Conservation (phyloP, 495 filamentous ascomycete species). For the Rhizodiscina lignyota region DNA sequence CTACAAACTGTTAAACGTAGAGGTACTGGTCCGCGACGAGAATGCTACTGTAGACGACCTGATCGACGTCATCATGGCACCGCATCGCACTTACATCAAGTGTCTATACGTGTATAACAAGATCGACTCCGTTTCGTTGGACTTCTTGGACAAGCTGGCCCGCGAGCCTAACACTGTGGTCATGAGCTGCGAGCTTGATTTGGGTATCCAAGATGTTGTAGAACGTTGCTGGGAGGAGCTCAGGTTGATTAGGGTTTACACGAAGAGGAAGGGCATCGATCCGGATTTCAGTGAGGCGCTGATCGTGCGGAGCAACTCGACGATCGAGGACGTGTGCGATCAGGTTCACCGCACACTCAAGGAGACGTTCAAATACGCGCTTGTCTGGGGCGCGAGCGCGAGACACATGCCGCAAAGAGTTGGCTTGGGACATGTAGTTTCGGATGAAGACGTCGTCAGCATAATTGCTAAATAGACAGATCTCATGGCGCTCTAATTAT, state of each 20-base stretch:
- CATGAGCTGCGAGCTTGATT: constrained; percentile 95
- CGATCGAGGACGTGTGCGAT: constrained; percentile 95
- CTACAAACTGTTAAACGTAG: constrained; percentile 97
- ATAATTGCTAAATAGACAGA: constrained; percentile 60
- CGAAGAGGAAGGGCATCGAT: constrained; percentile 85
- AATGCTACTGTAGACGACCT: constrained; percentile 95
- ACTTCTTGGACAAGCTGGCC: constrained; percentile 82
- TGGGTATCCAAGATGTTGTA: constrained; percentile 91
- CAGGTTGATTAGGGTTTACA: constrained; percentile 82
- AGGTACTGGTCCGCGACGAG: constrained; percentile 89
- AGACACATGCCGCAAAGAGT: constrained; percentile 90
- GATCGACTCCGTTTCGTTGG: constrained; percentile 87
- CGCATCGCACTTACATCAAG: constrained; percentile 94
- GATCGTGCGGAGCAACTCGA: constrained; percentile 74
- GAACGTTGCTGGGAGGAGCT: constrained; percentile 94
- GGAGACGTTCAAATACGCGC: constrained; percentile 96
- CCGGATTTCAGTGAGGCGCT: constrained; percentile 86
- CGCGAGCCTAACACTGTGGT: constrained; percentile 86
- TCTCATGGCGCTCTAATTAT: too few species aligned
- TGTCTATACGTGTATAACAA: constrained; percentile 99
- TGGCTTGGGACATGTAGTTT: constrained; percentile 69
- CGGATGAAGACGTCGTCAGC: constrained; percentile 94
- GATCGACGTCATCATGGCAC: constrained; percentile 98
- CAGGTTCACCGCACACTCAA: constrained; percentile 87
- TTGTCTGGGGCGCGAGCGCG: constrained; percentile 96